These are phyloP conservation scores for Pyrenula massariospora DNA, from an alignment of 495 filamentous ascomycete genomes.

Conservation along the genomic window DNA sequence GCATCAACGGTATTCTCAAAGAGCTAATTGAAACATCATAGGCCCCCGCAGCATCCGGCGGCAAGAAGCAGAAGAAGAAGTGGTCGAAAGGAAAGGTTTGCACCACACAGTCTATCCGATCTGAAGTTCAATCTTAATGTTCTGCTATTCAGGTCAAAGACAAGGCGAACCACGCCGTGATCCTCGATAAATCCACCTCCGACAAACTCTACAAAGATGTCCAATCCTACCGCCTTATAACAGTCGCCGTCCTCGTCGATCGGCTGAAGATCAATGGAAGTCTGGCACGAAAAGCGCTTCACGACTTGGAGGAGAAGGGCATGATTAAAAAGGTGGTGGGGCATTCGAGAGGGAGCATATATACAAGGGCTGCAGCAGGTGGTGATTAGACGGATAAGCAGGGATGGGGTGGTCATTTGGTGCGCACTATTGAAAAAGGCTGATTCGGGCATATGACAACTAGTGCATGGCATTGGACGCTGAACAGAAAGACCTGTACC, in stretches of 20 bases:
- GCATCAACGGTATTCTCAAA: too few relatives aligned
- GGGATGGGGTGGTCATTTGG: neutral
- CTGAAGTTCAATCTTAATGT: slow-evolving; percentile 6
- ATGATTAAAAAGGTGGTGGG: slow-evolving; percentile 96
- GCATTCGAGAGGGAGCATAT: slow-evolving; percentile 96
- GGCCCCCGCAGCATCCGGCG: slow-evolving; percentile 72
- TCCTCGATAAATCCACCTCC: slow-evolving; percentile 57
- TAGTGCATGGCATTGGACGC: too few relatives aligned
- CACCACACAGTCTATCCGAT: slow-evolving; percentile 30
- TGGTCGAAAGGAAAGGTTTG: slow-evolving; percentile 96
- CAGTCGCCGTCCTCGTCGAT: slow-evolving; percentile 95
- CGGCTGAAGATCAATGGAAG: slow-evolving; percentile 99
- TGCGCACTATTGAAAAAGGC: slow-evolving; percentile 8
- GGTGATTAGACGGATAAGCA: neutral
- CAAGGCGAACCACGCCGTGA: slow-evolving; percentile 95
- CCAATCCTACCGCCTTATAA: slow-evolving; percentile 99
- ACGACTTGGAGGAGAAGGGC: slow-evolving; percentile 94
- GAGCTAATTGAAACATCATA: too few relatives aligned
- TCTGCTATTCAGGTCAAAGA: slow-evolving; percentile 76
- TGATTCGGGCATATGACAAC: too few relatives aligned
- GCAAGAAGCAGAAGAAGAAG: slow-evolving; percentile 99
- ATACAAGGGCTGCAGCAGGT: slow-evolving; percentile 41
- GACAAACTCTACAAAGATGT: slow-evolving; percentile 90
- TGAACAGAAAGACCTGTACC: too few relatives aligned
- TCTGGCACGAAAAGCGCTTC: slow-evolving; percentile 77